Evolutionary conservation across 2,329 filamentous ascomycete species (phyloP).

Genomic region (Cercospora janseana): DNA sequence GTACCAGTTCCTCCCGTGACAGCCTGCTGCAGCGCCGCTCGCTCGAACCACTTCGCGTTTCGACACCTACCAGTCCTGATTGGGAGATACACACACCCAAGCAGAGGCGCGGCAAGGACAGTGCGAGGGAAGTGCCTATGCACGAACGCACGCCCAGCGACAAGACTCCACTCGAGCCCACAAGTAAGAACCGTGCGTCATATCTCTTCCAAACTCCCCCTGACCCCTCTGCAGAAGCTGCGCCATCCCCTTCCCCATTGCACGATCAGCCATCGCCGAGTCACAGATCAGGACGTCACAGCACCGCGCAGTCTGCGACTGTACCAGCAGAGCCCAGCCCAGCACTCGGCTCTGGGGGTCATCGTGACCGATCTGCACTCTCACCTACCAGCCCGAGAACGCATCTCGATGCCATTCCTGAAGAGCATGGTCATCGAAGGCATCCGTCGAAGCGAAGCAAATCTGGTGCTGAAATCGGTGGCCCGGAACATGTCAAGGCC

Average conservation of each 20-base stretch:
- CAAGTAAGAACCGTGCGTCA: conserved; percentile 48
- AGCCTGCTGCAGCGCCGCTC: conserved; percentile 35
- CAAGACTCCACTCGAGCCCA: conserved; percentile 43
- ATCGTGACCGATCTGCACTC: conserved; percentile 17
- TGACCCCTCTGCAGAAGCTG: conserved; percentile 21
- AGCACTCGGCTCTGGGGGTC: not conserved
- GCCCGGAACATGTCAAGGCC: conserved; percentile 45
- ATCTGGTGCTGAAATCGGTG: conserved; percentile 43
- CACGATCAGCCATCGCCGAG: conserved; percentile 14
- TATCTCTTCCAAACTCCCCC: conserved; percentile 48
- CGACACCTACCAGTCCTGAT: conserved; percentile 22
- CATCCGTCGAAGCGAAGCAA: conserved; percentile 43
- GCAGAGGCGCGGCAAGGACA: conserved; percentile 20
- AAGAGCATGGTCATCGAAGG: conserved; percentile 35
- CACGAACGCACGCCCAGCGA: conserved; percentile 28
- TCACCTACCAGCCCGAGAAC: conserved; percentile 30
- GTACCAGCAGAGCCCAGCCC: conserved; percentile 10
- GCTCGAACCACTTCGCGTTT: conserved; percentile 33
- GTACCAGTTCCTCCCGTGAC: conserved; percentile 28
- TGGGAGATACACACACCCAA: conserved; percentile 26
- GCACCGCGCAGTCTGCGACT: conserved; percentile 5
- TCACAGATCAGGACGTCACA: conserved; percentile 3
- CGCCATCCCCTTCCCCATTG: conserved; percentile 3
- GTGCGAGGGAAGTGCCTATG: conserved; percentile 5
- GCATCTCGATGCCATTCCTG: conserved; percentile 46